Conservation (phyloP, 2,329 filamentous ascomycete genomes). For the Lachnellula occidentalis region DNA sequence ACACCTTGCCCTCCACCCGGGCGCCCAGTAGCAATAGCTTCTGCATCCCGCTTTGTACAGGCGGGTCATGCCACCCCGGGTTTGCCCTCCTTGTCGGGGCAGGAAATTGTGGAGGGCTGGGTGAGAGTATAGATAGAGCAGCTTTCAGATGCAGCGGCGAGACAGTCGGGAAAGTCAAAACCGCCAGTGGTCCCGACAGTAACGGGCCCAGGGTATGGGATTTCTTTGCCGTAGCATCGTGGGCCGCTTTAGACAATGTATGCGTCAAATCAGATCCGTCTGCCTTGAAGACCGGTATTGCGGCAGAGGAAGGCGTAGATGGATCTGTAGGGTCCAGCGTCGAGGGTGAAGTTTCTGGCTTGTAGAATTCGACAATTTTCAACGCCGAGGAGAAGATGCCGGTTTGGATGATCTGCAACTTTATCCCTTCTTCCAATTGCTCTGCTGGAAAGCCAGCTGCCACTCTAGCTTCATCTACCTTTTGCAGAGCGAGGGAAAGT, state of each 20-base stretch:
- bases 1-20: constrained; percentile 66
- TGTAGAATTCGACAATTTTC: constrained; percentile 79
- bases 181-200: constrained; percentile 73
- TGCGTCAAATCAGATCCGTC: constrained; percentile 42
- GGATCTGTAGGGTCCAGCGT: constrained; percentile 18
- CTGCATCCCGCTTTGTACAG: constrained; percentile 74
- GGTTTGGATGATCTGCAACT: constrained; percentile 80
- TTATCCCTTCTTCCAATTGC: constrained; percentile 55
- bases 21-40: constrained; percentile 86
- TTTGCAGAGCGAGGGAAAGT: constrained; percentile 51
- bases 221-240: constrained; percentile 37
- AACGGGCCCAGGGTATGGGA: constrained; percentile 65
- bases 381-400: constrained; percentile 84
- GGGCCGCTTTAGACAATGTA: constrained; percentile 45
- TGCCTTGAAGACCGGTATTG: constrained; percentile 10
- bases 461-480: constrained; percentile 52
- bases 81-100: constrained; percentile 70
- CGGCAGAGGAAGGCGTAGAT: constrained; percentile 18
- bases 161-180: constrained; percentile 74
- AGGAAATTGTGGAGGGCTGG: constrained; percentile 66
- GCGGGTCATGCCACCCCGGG: constrained; percentile 74
- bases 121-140: constrained; percentile 71
- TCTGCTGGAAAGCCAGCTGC: constrained; percentile 38
- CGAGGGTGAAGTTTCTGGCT: constrained; percentile 40
- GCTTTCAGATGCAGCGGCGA: constrained; percentile 80